These are phyloP conservation scores for Collybia nuda DNA, from an alignment of 768 basidiomycete species.

Conservation along the genomic window DNA sequence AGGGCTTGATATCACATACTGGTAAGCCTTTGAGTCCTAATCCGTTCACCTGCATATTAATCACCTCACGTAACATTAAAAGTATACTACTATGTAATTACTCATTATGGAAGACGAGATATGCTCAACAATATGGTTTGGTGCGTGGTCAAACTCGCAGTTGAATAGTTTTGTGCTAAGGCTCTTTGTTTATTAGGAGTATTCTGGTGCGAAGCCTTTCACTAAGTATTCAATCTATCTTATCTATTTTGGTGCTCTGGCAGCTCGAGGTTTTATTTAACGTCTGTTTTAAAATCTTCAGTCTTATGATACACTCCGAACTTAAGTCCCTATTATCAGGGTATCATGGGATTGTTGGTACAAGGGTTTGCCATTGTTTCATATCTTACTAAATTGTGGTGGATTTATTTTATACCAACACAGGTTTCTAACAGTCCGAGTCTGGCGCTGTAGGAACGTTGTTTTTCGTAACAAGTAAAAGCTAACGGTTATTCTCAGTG, in stretches of 20 bases:
- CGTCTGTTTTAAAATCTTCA: slow-evolving; percentile 25
- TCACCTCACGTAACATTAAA: neutral
- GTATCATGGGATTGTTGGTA: slow-evolving; percentile 53
- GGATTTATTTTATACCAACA: neutral
- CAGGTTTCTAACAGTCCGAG: slow-evolving; percentile 42
- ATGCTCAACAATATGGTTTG: slow-evolving; percentile 43
- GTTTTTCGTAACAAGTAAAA: too few species aligned
- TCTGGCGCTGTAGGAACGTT: slow-evolving; percentile 38
- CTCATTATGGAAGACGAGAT: slow-evolving; percentile 45
- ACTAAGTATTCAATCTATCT: neutral
- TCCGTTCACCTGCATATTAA: neutral
- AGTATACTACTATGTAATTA: slow-evolving; percentile 57
- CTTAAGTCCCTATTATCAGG: slow-evolving; percentile 25
- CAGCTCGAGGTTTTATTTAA: slow-evolving; percentile 63
- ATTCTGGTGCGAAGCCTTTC: slow-evolving; percentile 33
- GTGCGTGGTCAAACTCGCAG: slow-evolving; percentile 24
- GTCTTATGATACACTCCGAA: neutral
- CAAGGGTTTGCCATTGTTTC: slow-evolving; percentile 37
- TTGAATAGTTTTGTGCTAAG: too few species aligned
- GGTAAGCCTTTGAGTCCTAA: too few species aligned
- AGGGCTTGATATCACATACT: slow-evolving; percentile 55
- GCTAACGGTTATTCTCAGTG: slow-evolving; percentile 27
- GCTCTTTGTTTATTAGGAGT: slow-evolving; percentile 33
- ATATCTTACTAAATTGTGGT: neutral
- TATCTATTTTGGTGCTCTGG: neutral